Base-by-base conservation (phyloP, 108 stramenopile species). In the Nitzschia putrida region DNA sequence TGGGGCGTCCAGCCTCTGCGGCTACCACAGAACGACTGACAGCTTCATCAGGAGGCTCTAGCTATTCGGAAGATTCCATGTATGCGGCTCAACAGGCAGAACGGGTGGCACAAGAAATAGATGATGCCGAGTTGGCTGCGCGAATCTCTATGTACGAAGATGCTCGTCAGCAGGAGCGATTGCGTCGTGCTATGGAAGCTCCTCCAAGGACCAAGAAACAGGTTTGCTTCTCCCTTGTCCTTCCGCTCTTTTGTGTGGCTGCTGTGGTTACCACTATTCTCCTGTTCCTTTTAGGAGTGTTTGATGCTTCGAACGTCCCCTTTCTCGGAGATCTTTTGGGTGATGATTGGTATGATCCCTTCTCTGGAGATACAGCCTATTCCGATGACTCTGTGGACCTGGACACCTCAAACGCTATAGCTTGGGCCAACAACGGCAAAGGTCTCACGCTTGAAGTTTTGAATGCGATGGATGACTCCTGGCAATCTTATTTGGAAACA, bases 401-500 rank as follows among this genome's bases (percentile, higher is more conserved):
- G 44, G 44, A 13, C 13, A 11, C 53, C n/a, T 8, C 8, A 12
- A 38, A 54, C 34, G 56, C 66, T 7, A 40, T 40, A 16, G 49
- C 56, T 54, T 74, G 85, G 85, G 22, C 70, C 0, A 71, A 56
- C n/a, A 53, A 66, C 7, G 78, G 78, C 44, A 55, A 45, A 2
- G 92, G 92, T 12, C 42, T 93, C 2, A 34, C 45, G 0, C 57
- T 93, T 7, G 76, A 81, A 20, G 76, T 93, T n/a, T 39, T 88
- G 29, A 83, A 89, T 73, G 86, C 85, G 37, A 59, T 87, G 41
- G 81, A 80, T 20, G 66, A 66, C 16, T 68, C 82, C 20, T 93
- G 86, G 84, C 60, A 83, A 21, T 61, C 49, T 13, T 78, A 70
- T 29, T 83, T 93, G 10, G 42, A 76, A 10, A 61, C 54, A 34